Conservation (phyloP, 768 basidiomycete species). For the Vishniacozyma victoriae region DNA sequence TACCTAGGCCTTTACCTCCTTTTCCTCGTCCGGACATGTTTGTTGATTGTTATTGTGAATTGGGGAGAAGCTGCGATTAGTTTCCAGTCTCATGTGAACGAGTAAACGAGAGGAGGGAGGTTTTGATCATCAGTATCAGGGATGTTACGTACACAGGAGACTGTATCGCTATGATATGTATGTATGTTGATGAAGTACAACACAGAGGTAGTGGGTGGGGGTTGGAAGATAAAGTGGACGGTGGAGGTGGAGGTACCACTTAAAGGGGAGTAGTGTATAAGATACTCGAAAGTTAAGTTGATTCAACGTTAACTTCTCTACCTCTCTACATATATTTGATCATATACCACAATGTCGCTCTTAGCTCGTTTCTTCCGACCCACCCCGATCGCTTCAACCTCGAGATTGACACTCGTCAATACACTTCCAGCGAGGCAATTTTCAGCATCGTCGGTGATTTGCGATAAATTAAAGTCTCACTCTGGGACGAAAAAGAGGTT, state of each 20-base stretch:
- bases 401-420: slow-evolving; percentile 3
- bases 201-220: no score
- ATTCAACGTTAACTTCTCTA: no score
- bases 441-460: not conserved
- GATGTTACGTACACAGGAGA: no score
- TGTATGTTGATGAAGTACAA: no score
- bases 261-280: no score
- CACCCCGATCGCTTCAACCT: slow-evolving; percentile 1
- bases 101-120: not conserved
- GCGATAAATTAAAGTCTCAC: slow-evolving; percentile 49
- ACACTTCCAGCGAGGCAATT: not conserved
- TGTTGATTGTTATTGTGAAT: slow-evolving; percentile 2
- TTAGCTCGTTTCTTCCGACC: slow-evolving; percentile 11
- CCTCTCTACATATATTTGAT: no score
- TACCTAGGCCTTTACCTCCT: slow-evolving; percentile 51
- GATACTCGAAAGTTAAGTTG: no score
- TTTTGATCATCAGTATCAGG: no score
- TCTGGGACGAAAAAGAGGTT: slow-evolving; percentile 48
- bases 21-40: slow-evolving; percentile 51
- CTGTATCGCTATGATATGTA: no score
- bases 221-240: no score
- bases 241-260: no score
- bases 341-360: slow-evolving; percentile 15
- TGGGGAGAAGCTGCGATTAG: slow-evolving; percentile 1
- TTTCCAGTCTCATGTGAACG: not conserved